Evolutionary conservation across 2,329 filamentous ascomycete genomes (phyloP).

Genomic region (Aschersonia sp.): DNA sequence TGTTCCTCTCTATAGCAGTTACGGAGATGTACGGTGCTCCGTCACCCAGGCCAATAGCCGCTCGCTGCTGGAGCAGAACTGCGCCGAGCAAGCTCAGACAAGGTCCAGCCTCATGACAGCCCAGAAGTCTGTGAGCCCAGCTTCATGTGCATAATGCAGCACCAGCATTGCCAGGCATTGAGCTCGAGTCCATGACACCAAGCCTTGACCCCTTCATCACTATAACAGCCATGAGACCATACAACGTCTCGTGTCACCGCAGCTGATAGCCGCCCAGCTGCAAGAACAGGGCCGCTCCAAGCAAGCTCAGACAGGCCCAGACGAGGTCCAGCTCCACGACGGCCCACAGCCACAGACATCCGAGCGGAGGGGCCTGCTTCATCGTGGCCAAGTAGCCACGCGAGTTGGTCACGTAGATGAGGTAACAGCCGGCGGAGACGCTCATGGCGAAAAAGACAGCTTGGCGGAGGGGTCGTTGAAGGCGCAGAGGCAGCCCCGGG

Average conservation of each 20-base stretch:
- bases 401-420: slow-evolving; percentile 69
- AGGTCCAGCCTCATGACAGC: too few relatives aligned
- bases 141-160: too few relatives aligned
- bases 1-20: too few relatives aligned
- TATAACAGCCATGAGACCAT: neutral
- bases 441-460: slow-evolving; percentile 49
- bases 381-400: slow-evolving; percentile 76
- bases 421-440: slow-evolving; percentile 54
- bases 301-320: slow-evolving; percentile 45
- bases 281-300: slow-evolving; percentile 28
- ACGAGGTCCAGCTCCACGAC: slow-evolving; percentile 71
- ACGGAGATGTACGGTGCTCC: too few relatives aligned
- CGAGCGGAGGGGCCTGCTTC: slow-evolving; percentile 81
- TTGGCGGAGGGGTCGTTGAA: slow-evolving; percentile 37
- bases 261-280: slow-evolving; percentile 35
- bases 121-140: too few relatives aligned
- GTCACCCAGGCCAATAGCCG: too few relatives aligned
- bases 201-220: too few relatives aligned
- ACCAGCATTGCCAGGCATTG: too few relatives aligned
- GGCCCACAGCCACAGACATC: slow-evolving; percentile 85
- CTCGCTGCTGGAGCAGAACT: too few relatives aligned
- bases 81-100: too few relatives aligned
- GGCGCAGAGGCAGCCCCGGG: slow-evolving; percentile 30
- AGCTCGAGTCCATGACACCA: too few relatives aligned
- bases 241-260: slow-evolving; percentile 3